Base-by-base conservation (phyloP, 163 green algal species). In the Scenedesmus sp. region DNA sequence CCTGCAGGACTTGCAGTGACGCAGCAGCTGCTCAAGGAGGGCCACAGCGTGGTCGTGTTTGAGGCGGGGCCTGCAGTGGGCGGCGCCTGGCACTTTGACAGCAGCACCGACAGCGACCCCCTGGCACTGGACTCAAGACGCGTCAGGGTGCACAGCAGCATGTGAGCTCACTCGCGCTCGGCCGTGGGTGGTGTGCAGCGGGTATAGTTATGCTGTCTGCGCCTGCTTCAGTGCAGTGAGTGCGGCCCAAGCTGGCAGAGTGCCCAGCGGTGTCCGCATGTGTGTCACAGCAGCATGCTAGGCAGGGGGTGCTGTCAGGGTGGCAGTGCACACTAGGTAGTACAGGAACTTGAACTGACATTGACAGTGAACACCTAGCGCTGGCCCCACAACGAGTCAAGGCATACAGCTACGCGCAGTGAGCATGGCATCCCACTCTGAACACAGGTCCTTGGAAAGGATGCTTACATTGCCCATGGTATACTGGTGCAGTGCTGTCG, bases 351-450 rank as follows among this genome's bases (percentile, higher is more conserved):
- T 78, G 6, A n/a, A 13, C 15, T 73, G 22, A 33, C 4, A 73
- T 73, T 53, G 81, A 91, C 53, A 56, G 44, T 30, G 85, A 90
- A 46, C 85, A 49, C 3, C n/a, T 84, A 13, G 85, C n/a, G 0
- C 18, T 68, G 15, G 70, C 84, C 46, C n/a, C 44, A 13, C 15
- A 1, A 1, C 59, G 83, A 35, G 2, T 18, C 35, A 44, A 37
- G 7, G 94, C 98, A 46, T 96, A 98, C 90, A 95, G 93, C 83
- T 96, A 93, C 92, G 70, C 86, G 86, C n/a, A n/a, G n/a, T 86
- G 43, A 51, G 85, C 44, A 33, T 9, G 13, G 22, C 33, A 15
- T 2, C 2, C 10, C 37, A 15, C n/a, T n/a, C n/a, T n/a, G n/a
- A n/a, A n/a, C n/a, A n/a, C n/a, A n/a, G n/a, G n/a, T n/a, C n/a